A percentile compares a stretch with the other conserved stretches of the same genome.
Conservation (phyloP, 2,329 filamentous ascomycete genomes). For the Trichoderma sp. region DNA sequence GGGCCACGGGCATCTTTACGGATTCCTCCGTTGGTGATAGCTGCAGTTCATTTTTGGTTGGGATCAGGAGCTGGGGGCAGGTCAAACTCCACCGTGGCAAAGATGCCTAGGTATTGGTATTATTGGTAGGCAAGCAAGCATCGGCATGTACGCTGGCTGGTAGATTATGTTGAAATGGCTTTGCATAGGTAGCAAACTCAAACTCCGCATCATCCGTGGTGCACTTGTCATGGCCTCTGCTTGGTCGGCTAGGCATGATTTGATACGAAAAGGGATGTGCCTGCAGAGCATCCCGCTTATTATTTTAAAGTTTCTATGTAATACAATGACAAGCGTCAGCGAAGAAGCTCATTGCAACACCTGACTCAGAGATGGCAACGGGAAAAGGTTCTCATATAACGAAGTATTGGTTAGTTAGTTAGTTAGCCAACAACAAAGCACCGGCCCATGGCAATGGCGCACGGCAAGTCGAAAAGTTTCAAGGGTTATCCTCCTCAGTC, state of each 20-base stretch:
- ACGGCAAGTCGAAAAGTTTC: background rate
- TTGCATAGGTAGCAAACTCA: background rate
- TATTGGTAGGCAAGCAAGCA: background rate
- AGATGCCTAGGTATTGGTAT: background rate
- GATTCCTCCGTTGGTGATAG: background rate
- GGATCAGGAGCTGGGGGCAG: background rate
- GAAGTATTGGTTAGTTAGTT: background rate
- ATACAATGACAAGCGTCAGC: background rate
- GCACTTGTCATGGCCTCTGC: background rate
- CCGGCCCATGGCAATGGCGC: background rate
- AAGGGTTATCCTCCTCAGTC: constrained; percentile 45
- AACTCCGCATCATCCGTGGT: background rate
- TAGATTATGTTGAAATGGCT: background rate
- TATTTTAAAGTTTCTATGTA: background rate
- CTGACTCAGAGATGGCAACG: background rate
- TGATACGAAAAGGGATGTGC: background rate
- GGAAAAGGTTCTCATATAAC: background rate
- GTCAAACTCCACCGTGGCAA: background rate
- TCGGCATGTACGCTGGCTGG: background rate
- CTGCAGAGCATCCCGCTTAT: background rate
- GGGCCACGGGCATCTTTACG: background rate
- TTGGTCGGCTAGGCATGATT: background rate
- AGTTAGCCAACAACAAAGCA: background rate
- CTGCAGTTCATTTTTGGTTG: background rate
- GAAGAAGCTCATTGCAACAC: background rate